Base-by-base conservation (phyloP, 805 yeast genomes). In the Isabelozyma rhagii region DNA sequence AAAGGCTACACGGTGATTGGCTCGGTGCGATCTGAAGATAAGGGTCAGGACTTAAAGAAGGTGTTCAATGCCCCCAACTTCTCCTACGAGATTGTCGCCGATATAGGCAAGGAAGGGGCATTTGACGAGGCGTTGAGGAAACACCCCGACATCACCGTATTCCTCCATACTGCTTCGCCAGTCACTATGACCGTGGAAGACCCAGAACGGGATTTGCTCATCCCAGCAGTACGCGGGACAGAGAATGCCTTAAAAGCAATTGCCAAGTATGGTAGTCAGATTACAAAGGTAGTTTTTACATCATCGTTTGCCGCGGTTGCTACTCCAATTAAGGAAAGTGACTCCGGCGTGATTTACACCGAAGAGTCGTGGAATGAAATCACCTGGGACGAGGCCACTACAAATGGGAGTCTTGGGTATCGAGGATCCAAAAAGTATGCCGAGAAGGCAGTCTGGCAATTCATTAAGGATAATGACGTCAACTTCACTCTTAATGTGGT, bases 201-300 rank as follows among this genome's bases (percentile, higher is more conserved):
- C 47, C 40, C 51, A 7, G 63, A 58, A 40, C 39, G 54, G 36
- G 61, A 57, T 3, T 45, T 59, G 59, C 60, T 82, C 17, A 61
- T 67, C n/a, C 88, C 89, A 10, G 87, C 88, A 1, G 72, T 80
- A 10, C 60, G 72, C 39, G 88, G 87, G 45, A 80, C 86, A 5
- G 63, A 63, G 42, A 75, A 77, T 53, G 69, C 81, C 49, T 65
- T 83, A 58, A 60, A 66, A 8, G 73, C 82, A 1, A 68, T 79
- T 47, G 63, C 69, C 53, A 56, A 60, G 29, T 71, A 65, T 54
- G 80, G 78, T 13, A 73, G 78, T 8, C 67, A 72, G 47, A 48
- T 51, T 36, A 50, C 42, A 43, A 42, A 34, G 8, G 50, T 52
- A 8, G 53, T 52, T 5, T 31, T 47, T 15, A 48, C 54, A 3